phyloP scores from a whole-genome alignment of 805 yeast species.

The Pichia gijzeniarum region DNA sequence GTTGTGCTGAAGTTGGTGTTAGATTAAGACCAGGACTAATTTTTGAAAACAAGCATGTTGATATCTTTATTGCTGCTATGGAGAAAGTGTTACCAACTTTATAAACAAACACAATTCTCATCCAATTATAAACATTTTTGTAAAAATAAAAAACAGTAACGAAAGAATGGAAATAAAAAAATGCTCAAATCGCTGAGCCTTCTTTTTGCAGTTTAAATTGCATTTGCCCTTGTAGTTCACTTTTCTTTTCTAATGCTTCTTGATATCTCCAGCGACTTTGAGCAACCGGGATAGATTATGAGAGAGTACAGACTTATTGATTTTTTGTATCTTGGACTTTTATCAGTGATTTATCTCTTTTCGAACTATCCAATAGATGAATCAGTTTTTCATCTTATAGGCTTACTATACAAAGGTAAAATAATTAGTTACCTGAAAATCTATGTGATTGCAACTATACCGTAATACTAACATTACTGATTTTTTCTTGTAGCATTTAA shows the following conservation, averaged over 20 bases:
- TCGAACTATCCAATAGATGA: slow-evolving; percentile 21
- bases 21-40: slow-evolving; percentile 77
- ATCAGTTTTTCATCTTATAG: slow-evolving; percentile 11
- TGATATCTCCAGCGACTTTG: not conserved
- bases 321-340: slow-evolving; percentile 18
- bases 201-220: no score
- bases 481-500: slow-evolving; percentile 14
- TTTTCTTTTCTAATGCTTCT: no score
- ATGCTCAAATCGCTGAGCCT: no score
- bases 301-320: slow-evolving; percentile 29
- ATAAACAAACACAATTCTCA: slow-evolving; percentile 9
- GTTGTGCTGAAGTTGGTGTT: slow-evolving; percentile 73
- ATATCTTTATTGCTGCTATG: slow-evolving; percentile 46
- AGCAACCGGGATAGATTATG: slow-evolving; percentile 12
- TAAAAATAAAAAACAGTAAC: not conserved
- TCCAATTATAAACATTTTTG: no score
- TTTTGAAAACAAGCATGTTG: slow-evolving; percentile 77
- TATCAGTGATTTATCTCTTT: slow-evolving; percentile 22
- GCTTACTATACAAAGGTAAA: slow-evolving; percentile 3
- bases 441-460: not conserved
- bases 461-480: not conserved
- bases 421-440: not conserved
- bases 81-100: slow-evolving; percentile 30
- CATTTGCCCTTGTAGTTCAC: no score
- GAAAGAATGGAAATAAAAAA: no score